Evolutionary conservation across 1,284 basidiomycete species (phyloP), one percentile per base, ranked within the genome.

Genomic region (Ceratobasidium sp.): DNA sequence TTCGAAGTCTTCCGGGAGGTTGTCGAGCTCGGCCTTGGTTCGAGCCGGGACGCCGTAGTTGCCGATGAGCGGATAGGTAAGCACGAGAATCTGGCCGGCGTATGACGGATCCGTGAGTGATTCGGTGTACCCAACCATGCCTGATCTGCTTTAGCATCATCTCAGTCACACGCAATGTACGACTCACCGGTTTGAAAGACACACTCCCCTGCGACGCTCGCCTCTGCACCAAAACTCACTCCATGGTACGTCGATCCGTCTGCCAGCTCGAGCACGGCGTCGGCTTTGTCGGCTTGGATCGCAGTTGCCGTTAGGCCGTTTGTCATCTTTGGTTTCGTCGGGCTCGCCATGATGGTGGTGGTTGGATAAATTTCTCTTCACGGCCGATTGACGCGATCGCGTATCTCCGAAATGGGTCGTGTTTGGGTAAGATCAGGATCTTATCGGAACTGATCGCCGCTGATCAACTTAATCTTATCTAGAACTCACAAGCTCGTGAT

Each of bases 181-280:
- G n/a, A 26, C 93, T 86, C 83, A 98, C 97, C 97, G 75, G 98
- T 99, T 88, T 99, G 97, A 88, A 99, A 99, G 84, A 99, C 98
- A 85, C 97, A 99, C 90, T 99, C 98, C 82, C 98, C 98, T 28
- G 96, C 90, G 69, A 98, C 89, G 85, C 95, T 97, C 87, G 96
- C 97, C 82, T 94, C 89, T 2, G 96, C 96, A 82, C 98, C 98
- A 84, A 99, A 99, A 84, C 94, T 96, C 84, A 95, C 93, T 66
- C 98, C 98, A 77, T 92, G 89, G 83, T 92, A 95, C 1, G 94
- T 92, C 79, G 95, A 91, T 15, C 97, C 97, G 86, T 99, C 97
- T 70, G 91, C 91, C 77, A 99, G 90, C 86, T 99, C 96, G 78
- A 99, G 89, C 66, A 99, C 91, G 0, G 90, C 91, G 73, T 93